Conservation (phyloP, 108 stramenopile species). For the Chaetoceros tenuissimus region DNA sequence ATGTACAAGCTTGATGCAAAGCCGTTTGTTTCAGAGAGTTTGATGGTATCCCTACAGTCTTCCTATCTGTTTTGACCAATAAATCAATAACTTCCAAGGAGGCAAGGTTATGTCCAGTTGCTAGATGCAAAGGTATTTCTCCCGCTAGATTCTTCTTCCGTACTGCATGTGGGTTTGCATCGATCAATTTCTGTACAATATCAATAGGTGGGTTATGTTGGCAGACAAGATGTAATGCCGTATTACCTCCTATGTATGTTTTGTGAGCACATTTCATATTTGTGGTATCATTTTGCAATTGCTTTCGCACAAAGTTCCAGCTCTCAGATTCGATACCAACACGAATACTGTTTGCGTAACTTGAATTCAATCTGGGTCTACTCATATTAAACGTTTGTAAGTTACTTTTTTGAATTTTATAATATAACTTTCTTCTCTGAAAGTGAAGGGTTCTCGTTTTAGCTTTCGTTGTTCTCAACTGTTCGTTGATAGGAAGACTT, state of each 20-base stretch:
- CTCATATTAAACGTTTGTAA: too few species aligned
- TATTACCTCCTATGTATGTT: background rate
- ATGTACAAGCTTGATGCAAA: background rate
- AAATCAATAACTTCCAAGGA: background rate
- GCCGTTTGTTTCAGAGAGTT: background rate
- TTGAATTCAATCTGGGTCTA: too few species aligned
- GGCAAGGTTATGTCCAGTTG: conserved; percentile 1
- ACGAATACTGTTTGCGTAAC: too few species aligned
- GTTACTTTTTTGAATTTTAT: too few species aligned
- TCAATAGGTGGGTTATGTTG: conserved; percentile 23
- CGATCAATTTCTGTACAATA: conserved; percentile 20
- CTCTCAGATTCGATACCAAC: too few species aligned
- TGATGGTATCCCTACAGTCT: background rate
- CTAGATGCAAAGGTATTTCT: conserved; percentile 34
- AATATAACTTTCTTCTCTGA: too few species aligned
- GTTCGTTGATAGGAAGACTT: too few species aligned
- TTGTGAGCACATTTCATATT: background rate
- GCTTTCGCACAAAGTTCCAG: too few species aligned
- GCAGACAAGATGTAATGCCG: conserved; percentile 29
- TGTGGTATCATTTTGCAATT: too few species aligned
- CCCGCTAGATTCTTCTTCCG: conserved; percentile 23
- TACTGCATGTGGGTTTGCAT: conserved; percentile 34
- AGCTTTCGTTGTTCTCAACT: too few species aligned
- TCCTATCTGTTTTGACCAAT: background rate
- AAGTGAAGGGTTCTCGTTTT: too few species aligned